These are phyloP conservation scores for Penicillium sp. DNA, from an alignment of 2,329 filamentous ascomycete genomes.

Conservation along the genomic window DNA sequence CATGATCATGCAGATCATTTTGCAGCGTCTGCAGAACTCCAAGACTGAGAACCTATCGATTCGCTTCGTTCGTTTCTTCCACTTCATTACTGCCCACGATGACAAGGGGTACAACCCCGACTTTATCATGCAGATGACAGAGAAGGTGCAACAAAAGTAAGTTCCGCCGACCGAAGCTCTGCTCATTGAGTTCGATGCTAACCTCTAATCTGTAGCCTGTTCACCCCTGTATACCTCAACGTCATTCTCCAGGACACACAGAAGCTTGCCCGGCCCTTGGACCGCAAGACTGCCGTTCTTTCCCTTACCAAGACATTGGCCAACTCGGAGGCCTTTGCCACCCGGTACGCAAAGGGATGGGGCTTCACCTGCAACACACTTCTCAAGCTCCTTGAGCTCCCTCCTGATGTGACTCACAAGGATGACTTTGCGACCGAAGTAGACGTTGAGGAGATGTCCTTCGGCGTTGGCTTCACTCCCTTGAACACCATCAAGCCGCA, in stretches of 20 bases:
- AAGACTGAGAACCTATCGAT: constrained; percentile 82
- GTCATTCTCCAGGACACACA: constrained; percentile 89
- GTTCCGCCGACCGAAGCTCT: constrained; percentile 16
- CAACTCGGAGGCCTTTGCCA: constrained; percentile 79
- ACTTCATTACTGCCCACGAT: constrained; percentile 78
- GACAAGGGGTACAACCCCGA: constrained; percentile 86
- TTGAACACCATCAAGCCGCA: constrained; percentile 84
- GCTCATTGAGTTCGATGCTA: not conserved
- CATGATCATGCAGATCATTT: constrained; percentile 77
- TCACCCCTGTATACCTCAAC: constrained; percentile 79
- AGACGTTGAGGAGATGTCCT: constrained; percentile 91
- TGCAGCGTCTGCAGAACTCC: constrained; percentile 69
- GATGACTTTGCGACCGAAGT: constrained; percentile 81
- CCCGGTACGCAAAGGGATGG: constrained; percentile 82
- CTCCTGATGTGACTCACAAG: constrained; percentile 69
- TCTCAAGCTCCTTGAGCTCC: constrained; percentile 84
- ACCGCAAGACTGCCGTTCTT: constrained; percentile 90
- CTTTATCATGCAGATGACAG: constrained; percentile 84
- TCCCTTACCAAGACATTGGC: constrained; percentile 91
- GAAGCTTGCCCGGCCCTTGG: constrained; percentile 80
- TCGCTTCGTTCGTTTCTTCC: constrained; percentile 91
- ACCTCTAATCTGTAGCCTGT: constrained; percentile 55
- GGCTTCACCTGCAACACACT: constrained; percentile 85
- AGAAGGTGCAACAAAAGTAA: constrained; percentile 72
- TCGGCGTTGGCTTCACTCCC: constrained; percentile 91